Base-by-base conservation (phyloP, 1,284 basidiomycete species). In the Cryptococcus sp. region DNA sequence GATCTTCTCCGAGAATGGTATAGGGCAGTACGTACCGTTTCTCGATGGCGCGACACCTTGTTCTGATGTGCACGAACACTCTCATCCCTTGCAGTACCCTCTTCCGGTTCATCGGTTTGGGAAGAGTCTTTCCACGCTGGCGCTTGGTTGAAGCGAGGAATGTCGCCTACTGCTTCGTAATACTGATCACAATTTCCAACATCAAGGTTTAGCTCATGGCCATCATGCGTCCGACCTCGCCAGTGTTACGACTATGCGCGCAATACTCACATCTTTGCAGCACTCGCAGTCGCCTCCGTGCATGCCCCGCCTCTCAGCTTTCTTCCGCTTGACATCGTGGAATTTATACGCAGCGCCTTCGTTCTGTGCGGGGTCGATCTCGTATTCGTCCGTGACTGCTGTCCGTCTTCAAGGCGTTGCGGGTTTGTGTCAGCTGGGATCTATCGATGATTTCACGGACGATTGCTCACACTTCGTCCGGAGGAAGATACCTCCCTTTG, bases 251-350 rank as follows among this genome's bases (percentile, higher is more conserved):
- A 47, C 22, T 19, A 50, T 17, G 19, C 38, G 52, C 46, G 11
- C 17, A 23, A 20, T 10, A 80, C 86, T 63, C 69, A 91, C 92
- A 50, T 87, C 89, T 45, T 81, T 83, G 74, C 93, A 96, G 60
- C 87, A 88, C 67, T 90, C 89, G 74, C 93, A 96, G 63, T 91
- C 90, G 1, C 81, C 85, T 5, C 84, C 93, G 50, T 88, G 82
- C 82, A 95, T 83, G 58, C 80, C 79, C 65, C 82, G 82, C 45
- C 93, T 80, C 46, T 85, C 83, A 16, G 84, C 82, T 68, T 83
- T 88, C 50, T 80, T 81, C 37, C 92, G 81, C 29, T 91, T 88
- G 25, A 91, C 89, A 52, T 87, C 85, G 52, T 92, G 86, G 68
- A 83, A 94, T 65, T 86, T 84, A 68, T 84, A 87, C 44, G 79